Base-by-base conservation (phyloP, 257 asterid genomes). In the Plectranthus barbatus region DNA sequence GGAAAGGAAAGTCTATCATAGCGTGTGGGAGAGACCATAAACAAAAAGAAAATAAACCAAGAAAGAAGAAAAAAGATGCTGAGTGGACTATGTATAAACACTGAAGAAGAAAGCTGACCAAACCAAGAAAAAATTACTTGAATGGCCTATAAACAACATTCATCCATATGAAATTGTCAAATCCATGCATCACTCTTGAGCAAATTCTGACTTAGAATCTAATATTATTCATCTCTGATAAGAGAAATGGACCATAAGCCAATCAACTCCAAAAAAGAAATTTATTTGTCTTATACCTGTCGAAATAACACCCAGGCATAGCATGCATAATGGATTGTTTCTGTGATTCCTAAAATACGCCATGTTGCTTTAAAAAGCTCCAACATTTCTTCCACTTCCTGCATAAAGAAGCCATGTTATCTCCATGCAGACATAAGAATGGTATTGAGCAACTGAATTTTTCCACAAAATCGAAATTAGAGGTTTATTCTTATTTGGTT, bases 341-440 rank as follows among this genome's bases (percentile, higher is more conserved):
- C 99, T 2, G 99, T 85, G 73, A 92, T 82, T 74, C 99, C 99
- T 62, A 92, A 80, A 75, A 86, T 73, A 71, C 90, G 95, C 97
- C 99, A 92, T 21, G 97, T 82, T 31, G 91, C 86, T 83, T 90
- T 92, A 59, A 89, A 79, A 67, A 92, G 99, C 89, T 92, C 99
- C 87, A 92, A 75, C 81, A 92, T 89, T 80, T 92, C 97, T 78
- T 92, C 99, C 68, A 92, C 95, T 85, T 92, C 99, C 99, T 92
- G 62, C 48, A 69, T 14, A 53, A 64, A 63, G 24, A 68, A 71
- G 34, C 49, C 67, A 40, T 23, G 54, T 67, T 57, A 53, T 49
- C 53, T 48, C 64, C 46, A 60, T 52, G 46, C 66, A 62, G 52
- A 60, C 26, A 49, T 44, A 54, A 40, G 66, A 67, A 50, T 44